Evolutionary conservation across 768 basidiomycete genomes (phyloP), one percentile per base, ranked within the genome.

Genomic region (Boletus sp.): DNA sequence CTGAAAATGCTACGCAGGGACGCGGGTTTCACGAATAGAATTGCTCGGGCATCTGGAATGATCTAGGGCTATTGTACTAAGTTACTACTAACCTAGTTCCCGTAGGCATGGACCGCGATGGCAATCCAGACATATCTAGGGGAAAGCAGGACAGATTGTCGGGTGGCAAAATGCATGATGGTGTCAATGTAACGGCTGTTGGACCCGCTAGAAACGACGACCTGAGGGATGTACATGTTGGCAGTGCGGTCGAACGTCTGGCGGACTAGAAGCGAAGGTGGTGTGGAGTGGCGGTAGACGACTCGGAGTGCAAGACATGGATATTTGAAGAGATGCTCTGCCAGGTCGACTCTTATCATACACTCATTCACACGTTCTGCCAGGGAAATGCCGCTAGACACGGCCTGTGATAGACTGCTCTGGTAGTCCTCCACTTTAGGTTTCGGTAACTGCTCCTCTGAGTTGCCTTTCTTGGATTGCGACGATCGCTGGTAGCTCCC

Each of bases 11-110:
- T 17, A n/a, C 12, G 18, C 14, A 39, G 55, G 30, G 68, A 29
- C 1, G 20, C 24, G 9, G 57, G 61, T 33, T 57, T 62, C 12
- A 59, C 58, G n/a, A 74, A 58, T 12, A 47, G 12, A 71, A 51
- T 20, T 59, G 60, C 53, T 64, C 66, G 35, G 64, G 67, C 18
- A 71, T 56, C n/a, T 59, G 63, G 44, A 71, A 66, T 37, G 68
- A 67, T 1, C 73, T 74, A 0, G 74, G 73, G 1, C 64, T 61
- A 28, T 75, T 75, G 52, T n/a, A n/a, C n/a, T n/a, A n/a, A n/a
- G n/a, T n/a, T n/a, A n/a, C n/a, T 73, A 75, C 72, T 69, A 75
- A 1, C 74, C 73, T 11, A 72, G 18, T 57, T 55, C 36, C 58
- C 54, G 42, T 67, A 67, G n/a, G 74, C 3, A 33, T 70, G 73